Evolutionary conservation across 352 stramenopile species (phyloP).

Genomic region (Pythium vanterpoolii): DNA sequence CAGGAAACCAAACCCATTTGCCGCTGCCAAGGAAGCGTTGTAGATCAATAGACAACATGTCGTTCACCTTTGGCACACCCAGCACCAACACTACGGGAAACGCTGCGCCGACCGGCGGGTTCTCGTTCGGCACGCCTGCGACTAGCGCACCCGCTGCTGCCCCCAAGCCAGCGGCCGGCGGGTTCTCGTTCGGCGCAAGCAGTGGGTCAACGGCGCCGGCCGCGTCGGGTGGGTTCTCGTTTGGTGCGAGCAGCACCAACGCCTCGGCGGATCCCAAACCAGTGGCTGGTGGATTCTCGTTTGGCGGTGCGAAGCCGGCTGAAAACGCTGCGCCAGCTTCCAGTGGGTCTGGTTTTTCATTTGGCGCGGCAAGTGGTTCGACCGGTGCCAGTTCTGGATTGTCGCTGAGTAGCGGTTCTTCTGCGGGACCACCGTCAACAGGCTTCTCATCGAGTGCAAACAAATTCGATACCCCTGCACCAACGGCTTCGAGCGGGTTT

Average conservation of each 20-base stretch:
- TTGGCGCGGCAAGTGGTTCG: conserved; percentile 21
- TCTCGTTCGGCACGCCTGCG: conserved; percentile 21
- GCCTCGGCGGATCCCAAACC: conserved; percentile 13
- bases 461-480: neutral
- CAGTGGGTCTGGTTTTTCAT: conserved; percentile 49
- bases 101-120: conserved; percentile 8
- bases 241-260: conserved; percentile 14
- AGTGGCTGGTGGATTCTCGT: conserved; percentile 33
- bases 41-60: conserved; percentile 15
- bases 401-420: conserved; percentile 11
- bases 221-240: conserved; percentile 26
- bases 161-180: conserved; percentile 12
- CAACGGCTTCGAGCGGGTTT: conserved; percentile 13
- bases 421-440: neutral
- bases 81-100: conserved; percentile 1
- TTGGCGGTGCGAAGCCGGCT: conserved; percentile 20
- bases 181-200: conserved; percentile 23
- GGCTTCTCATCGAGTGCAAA: conserved; percentile 21
- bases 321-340: conserved; percentile 16
- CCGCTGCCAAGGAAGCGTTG: conserved; percentile 13
- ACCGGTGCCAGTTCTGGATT: conserved; percentile 7
- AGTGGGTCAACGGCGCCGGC: neutral
- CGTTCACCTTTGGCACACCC: conserved; percentile 33
- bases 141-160: neutral
- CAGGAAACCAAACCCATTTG: conserved; percentile 15